Conservation (phyloP, 306 rosid species). For the Luffa acutangula region DNA sequence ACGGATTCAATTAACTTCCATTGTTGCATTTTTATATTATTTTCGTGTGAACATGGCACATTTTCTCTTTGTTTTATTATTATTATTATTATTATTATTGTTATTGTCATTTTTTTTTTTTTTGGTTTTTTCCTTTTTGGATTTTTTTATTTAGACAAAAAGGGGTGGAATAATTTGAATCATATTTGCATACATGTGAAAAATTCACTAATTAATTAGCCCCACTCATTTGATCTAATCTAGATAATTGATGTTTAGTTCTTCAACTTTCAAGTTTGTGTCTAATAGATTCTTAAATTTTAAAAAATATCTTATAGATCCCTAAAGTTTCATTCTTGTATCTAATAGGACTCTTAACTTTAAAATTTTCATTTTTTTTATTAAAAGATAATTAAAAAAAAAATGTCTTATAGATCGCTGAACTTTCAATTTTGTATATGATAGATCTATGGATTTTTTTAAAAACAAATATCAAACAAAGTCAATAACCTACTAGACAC, state of each 20-base stretch:
- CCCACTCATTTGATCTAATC: neutral
- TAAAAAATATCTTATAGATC: too few relatives aligned
- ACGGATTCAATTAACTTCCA: constrained; percentile 8
- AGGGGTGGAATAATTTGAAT: neutral
- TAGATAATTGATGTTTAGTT: neutral
- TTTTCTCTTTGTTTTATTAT: neutral
- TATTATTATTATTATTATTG: neutral
- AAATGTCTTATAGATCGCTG: too few relatives aligned
- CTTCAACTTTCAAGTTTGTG: too few relatives aligned
- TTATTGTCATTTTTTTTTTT: neutral
- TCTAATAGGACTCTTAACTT: too few relatives aligned
- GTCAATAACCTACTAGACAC: too few relatives aligned
- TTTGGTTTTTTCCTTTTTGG: neutral
- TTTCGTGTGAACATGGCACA: constrained; percentile 1
- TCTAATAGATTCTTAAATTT: too few relatives aligned
- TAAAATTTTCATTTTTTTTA: too few relatives aligned
- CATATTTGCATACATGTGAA: neutral
- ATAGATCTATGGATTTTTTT: too few relatives aligned
- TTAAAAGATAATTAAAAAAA: too few relatives aligned
- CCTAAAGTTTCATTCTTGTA: too few relatives aligned
- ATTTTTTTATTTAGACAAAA: neutral
- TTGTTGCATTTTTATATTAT: neutral
- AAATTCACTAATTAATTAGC: neutral
- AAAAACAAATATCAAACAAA: too few relatives aligned
- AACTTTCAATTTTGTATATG: too few relatives aligned